Evolutionary conservation across 148 eudicot genomes (phyloP), one percentile per base, ranked within the genome.

Genomic region (Diospyros kaki): DNA sequence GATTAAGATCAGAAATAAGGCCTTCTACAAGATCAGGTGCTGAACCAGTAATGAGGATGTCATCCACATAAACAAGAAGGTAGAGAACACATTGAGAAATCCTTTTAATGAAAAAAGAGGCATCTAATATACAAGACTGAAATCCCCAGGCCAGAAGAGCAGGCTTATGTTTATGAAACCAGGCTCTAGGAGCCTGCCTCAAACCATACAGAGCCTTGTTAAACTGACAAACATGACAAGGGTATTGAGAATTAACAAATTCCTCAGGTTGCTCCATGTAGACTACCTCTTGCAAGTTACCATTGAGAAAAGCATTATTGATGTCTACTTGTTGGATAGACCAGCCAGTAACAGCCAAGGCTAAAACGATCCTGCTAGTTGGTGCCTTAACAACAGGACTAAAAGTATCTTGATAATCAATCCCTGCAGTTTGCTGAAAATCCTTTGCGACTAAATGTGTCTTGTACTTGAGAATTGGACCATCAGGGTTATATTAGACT

Each of bases 21-120:
- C 6, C 11, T 3, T 2, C 9, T n/a, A 60, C 48, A 12, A 73
- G 43, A 18, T 9, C 38, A 2, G 68, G 17, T 9, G 13, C 48
- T 12, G 48, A 60, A 18, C 76, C 68, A 12, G 28, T 73, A 63
- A 73, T 43, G n/a, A 73, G 12, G 6, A 73, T n/a, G 50, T 73
- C 76, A 61, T 60, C 58, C 51, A 69, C 17, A 52, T 39, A 41
- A 55, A 44, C n/a, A 45, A 6, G 41, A 38, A 62, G 5, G 4
- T 9, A 46, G 45, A 73, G n/a, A 73, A 1, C 9, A n/a, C 15
- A 15, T 1, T 13, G 2, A 18, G 12, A 11, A 6, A 7, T 13
- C 18, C 5, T 41, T 1, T 54, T 14, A 3, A 58, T 58, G 9
- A 71, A 71, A 1, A 71, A 38, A 1, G 64, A 71, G 10, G 64